Percentiles rank a stretch among this genome's conserved stretches.
phyloP scores from a whole-genome alignment of 2,329 filamentous ascomycete species.

The Clonostachys rhizophaga region DNA sequence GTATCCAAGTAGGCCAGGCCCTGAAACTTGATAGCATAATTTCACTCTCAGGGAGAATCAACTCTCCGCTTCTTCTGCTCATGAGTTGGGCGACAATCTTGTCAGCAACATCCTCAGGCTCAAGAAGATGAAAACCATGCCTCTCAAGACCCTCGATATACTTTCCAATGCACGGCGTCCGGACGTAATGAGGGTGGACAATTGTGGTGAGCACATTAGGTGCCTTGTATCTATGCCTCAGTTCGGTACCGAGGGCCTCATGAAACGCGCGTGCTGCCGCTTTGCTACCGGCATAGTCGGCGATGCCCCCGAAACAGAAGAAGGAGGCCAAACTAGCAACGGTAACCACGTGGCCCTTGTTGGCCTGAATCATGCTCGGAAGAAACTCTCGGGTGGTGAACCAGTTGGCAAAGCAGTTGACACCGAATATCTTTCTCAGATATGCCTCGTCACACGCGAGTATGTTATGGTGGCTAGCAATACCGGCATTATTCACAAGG shows the following conservation, averaged over 20 bases:
- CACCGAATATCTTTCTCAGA: constrained; percentile 60
- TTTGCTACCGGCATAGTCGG: constrained; percentile 64
- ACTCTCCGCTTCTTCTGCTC: constrained; percentile 31
- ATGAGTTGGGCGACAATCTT: constrained; percentile 18
- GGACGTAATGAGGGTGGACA: constrained; percentile 52
- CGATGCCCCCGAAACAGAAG: constrained; percentile 52
- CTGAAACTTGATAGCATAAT: constrained; percentile 22
- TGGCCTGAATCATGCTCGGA: constrained; percentile 53
- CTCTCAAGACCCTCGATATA: neutral
- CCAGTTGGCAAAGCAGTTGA: constrained; percentile 65
- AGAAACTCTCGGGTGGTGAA: constrained; percentile 61
- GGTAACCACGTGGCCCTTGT: constrained; percentile 70
- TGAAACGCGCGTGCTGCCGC: constrained; percentile 63
- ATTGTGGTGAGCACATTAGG: constrained; percentile 58
- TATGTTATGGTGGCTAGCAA: constrained; percentile 53
- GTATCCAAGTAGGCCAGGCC: constrained; percentile 31
- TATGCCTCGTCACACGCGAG: constrained; percentile 50
- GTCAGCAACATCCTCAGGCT: constrained; percentile 8
- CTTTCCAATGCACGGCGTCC: constrained; percentile 31
- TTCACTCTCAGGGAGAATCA: constrained; percentile 31
- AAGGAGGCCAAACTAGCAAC: constrained; percentile 64
- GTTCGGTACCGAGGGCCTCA: constrained; percentile 53
- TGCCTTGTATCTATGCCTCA: constrained; percentile 54
- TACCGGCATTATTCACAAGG: constrained; percentile 67
- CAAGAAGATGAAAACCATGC: neutral